Evolutionary conservation across 352 stramenopile genomes (phyloP).

Genomic region (Pythium brassicae): DNA sequence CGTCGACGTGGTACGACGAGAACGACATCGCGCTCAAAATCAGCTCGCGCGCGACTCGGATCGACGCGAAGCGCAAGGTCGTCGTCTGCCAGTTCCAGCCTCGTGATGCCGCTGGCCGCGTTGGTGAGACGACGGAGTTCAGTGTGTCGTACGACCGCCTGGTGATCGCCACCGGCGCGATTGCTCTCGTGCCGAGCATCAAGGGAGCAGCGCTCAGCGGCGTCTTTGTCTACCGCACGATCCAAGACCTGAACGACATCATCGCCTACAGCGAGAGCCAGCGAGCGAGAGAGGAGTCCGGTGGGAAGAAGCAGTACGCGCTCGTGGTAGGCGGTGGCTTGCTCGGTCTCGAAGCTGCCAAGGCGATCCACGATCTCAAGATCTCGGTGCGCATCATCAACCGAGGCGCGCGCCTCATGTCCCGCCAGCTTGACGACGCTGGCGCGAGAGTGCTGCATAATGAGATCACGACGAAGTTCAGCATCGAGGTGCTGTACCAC

Average conservation of each 20-base stretch:
- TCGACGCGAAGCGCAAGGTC: conserved; percentile 75
- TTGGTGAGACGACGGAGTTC: conserved; percentile 26
- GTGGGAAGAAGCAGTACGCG: conserved; percentile 27
- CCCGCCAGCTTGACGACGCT: conserved; percentile 89
- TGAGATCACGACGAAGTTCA: conserved; percentile 85
- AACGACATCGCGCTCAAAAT: conserved; percentile 75
- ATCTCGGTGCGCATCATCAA: conserved; percentile 88
- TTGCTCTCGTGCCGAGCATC: conserved; percentile 83
- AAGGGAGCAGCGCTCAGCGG: conserved; percentile 74
- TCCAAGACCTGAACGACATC: conserved; percentile 89
- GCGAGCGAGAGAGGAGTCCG: conserved; percentile 16
- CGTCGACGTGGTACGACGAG: conserved; percentile 83
- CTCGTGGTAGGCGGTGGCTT: conserved; percentile 76
- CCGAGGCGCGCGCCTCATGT: conserved; percentile 91
- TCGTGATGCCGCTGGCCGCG: neutral
- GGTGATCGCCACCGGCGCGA: conserved; percentile 88
- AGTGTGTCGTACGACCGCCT: conserved; percentile 82
- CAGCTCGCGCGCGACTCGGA: conserved; percentile 62
- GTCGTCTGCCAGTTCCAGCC: conserved; percentile 39
- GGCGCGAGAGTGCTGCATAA: conserved; percentile 86
- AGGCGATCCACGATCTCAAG: conserved; percentile 89
- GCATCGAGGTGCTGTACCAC: conserved; percentile 85
- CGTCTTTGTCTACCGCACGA: conserved; percentile 93
- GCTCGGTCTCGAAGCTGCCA: conserved; percentile 82
- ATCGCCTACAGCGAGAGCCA: conserved; percentile 77